These are phyloP conservation scores for Sordariomycetes sp. DNA, from an alignment of 2,329 filamentous ascomycete species.

Conservation along the genomic window DNA sequence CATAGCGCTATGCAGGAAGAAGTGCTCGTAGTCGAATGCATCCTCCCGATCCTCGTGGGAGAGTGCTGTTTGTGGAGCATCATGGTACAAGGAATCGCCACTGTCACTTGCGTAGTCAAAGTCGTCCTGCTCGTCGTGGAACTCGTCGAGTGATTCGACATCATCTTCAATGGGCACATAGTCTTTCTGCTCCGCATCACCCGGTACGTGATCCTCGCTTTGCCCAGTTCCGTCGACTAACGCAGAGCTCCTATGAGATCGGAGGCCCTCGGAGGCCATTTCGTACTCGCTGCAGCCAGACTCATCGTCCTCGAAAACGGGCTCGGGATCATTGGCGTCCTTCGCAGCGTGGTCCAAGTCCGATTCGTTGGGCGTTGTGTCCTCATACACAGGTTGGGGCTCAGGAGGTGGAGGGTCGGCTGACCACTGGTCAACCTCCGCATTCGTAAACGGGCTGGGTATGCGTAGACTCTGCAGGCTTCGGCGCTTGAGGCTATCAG, in stretches of 20 bases:
- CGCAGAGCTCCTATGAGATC: neutral
- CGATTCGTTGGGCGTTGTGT: slow-evolving; percentile 15
- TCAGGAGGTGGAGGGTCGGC: slow-evolving; percentile 20
- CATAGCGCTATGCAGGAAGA: slow-evolving; percentile 88
- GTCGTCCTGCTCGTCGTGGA: slow-evolving; percentile 22
- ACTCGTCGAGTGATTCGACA: slow-evolving; percentile 22
- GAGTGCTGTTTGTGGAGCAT: slow-evolving; percentile 45
- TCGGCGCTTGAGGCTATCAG: slow-evolving; percentile 66
- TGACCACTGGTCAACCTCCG: slow-evolving; percentile 44
- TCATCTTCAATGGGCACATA: slow-evolving; percentile 27
- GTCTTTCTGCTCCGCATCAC: slow-evolving; percentile 2
- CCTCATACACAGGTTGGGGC: slow-evolving; percentile 11
- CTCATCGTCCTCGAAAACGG: slow-evolving; percentile 14
- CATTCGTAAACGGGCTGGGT: slow-evolving; percentile 69
- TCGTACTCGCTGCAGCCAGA: slow-evolving; percentile 16
- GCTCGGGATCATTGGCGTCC: neutral
- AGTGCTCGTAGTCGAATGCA: slow-evolving; percentile 93
- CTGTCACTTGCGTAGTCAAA: slow-evolving; percentile 48
- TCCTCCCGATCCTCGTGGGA: slow-evolving; percentile 91
- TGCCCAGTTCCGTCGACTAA: neutral
- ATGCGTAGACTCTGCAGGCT: slow-evolving; percentile 68
- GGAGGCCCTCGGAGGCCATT: slow-evolving; percentile 12
- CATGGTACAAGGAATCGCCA: slow-evolving; percentile 53
- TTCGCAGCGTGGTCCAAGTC: slow-evolving; percentile 2
- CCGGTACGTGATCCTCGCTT: neutral